Base-by-base conservation (phyloP, 2,329 filamentous ascomycete species). In the Sclerotinia glacialis region DNA sequence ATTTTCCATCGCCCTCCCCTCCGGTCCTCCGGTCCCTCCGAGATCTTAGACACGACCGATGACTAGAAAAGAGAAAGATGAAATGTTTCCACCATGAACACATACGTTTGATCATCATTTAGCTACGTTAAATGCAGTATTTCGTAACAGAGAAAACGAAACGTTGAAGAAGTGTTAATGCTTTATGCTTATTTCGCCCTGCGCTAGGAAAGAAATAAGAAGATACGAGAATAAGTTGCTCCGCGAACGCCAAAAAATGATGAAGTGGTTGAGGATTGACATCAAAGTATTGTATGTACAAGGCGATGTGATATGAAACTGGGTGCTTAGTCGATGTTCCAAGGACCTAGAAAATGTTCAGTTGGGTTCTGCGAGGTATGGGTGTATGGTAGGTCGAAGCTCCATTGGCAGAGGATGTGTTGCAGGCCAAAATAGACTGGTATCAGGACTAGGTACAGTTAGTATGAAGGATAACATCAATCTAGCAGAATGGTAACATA, bases 181-280 rank as follows among this genome's bases (percentile, higher is more conserved):
- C 60, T 53, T 53, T 53, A 28, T 63, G 60, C 44, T 60, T 65
- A 65, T 65, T 65, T 65, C 63, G 60, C 63, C 53, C 63, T 65
- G 63, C 63, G 54, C 63, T 60, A 65, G 63, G 63, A 65, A 65
- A 60, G 63, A 65, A 65, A 65, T 52, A 65, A 60, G 42, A 34
- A 64, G 58, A 47, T 23, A 34, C 40, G 12, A 58, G 28, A 56
- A 58, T 40, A 47, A 47, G 28, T 14, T 58, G 26, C 52, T 49
- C 62, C 62, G 52, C n/a, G 14, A 64, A 64, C 62, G 52, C 62
- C 52, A 58, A 58, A 46, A 44, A 58, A 37, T n/a, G 28, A 34
- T 58, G 28, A 47, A 40, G 52, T 47, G 40, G 16, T 44, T 37
- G 37, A 21, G 16, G 40, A 55, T 28, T 12, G n/a, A 49, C 37